Base-by-base conservation (phyloP, 164 flowering plant species). In the Magnolia officinalis region DNA sequence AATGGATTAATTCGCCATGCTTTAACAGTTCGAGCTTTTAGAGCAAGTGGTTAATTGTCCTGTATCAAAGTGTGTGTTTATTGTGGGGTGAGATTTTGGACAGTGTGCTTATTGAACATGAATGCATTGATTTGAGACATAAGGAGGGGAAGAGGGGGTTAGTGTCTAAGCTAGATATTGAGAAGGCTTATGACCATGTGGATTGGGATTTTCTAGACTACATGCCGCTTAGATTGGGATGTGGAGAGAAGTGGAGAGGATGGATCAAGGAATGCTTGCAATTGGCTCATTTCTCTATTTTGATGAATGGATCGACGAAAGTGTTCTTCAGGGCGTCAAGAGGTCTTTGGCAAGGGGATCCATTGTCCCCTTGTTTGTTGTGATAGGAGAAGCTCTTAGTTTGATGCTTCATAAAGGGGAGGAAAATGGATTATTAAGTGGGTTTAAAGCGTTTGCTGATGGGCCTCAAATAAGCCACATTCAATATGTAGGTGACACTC, bases 271-370 rank as follows among this genome's bases (percentile, higher is more conserved):
- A 45, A 24, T 70, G 23, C 18, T 29, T 70, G 14, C 14, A 18
- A 19, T 18, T 21, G 18, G n/a, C n/a, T 70, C 16, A 9, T 8
- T 29, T 70, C n/a, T 70, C 50, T 18, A 50, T 70, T 50, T 37
- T 49, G 51, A 23, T 70, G 4, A 70, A 70, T 8, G 58, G 24
- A 11, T 31, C 8, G 7, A 4, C 20, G 8, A 5, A 31, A 29
- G 50, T 21, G 19, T 18, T 49, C 21, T 70, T 70, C 23, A 7
- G 23, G 18, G 55, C 58, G 6, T 31, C 20, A 9, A 70, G 72
- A 70, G 55, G 72, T 16, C 52, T 70, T 70, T 1, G 72, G 14
- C 72, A 70, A 2, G 37, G 69, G 16, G 37, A 66, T 24, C 69
- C 69, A 21, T 26, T 66, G 14, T 66, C 69, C 69, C 18, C 69